These are phyloP conservation scores for Aspergillus pseudoterreus DNA, from an alignment of 2,329 filamentous ascomycete species.

Conservation along the genomic window DNA sequence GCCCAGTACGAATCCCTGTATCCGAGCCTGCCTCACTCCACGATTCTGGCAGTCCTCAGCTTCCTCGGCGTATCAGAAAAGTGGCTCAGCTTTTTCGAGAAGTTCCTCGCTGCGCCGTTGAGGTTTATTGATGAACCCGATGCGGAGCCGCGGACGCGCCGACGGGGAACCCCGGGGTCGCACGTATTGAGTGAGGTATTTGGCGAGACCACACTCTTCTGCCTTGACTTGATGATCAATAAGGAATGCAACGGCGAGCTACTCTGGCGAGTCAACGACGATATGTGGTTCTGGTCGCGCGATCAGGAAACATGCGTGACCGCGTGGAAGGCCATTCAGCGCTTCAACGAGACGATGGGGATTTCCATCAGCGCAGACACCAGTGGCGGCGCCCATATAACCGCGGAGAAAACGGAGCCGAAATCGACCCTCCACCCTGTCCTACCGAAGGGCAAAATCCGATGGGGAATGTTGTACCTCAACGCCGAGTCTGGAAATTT, in stretches of 20 bases:
- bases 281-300: conserved; percentile 13
- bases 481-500: conserved; percentile 8
- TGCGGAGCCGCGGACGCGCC: conserved; percentile 5
- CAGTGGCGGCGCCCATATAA: conserved; percentile 4
- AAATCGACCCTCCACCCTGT: neutral
- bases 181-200: conserved; percentile 13
- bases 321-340: conserved; percentile 6
- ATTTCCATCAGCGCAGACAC: neutral
- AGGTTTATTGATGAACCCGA: conserved; percentile 8
- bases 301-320: conserved; percentile 4
- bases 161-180: conserved; percentile 7
- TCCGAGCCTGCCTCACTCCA: conserved; percentile 4
- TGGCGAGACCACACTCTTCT: conserved; percentile 11
- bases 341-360: conserved; percentile 8
- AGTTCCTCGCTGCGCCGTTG: conserved; percentile 7
- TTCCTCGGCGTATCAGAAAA: conserved; percentile 10
- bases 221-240: conserved; percentile 12
- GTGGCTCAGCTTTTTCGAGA: conserved; percentile 10
- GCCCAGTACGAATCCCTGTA: conserved; percentile 8
- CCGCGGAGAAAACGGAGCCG: neutral
- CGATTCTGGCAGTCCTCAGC: conserved; percentile 6
- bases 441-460: conserved; percentile 6
- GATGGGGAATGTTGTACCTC: conserved; percentile 14
- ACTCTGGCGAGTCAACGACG: conserved; percentile 13
- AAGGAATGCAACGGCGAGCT: conserved; percentile 6